Base-by-base conservation (phyloP, 1,284 basidiomycete genomes). In the Vanrija sp. region DNA sequence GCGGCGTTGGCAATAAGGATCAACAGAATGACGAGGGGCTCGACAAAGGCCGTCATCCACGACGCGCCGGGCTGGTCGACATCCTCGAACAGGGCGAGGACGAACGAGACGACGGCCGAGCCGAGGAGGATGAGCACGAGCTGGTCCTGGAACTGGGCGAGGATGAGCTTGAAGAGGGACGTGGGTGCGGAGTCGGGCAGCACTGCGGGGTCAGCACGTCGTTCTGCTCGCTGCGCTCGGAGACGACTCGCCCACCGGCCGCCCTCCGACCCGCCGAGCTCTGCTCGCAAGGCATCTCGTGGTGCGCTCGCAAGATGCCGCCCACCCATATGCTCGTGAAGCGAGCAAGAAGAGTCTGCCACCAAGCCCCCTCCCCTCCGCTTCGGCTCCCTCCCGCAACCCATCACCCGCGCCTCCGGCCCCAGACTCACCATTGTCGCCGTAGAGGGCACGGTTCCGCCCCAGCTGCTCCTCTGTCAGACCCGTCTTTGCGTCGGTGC, bases 61-160 rank as follows among this genome's bases (percentile, higher is more conserved):
- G 85, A 83, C 59, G 83, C 81, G 54, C 84, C 82, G n/a, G 79
- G 81, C 53, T 75, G 72, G 1, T 62, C 49, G 12, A 84, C 80
- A 59, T 85, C 84, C 71, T 97, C 93, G 55, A 96, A 80, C 37
- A 94, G 76, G 9, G 93, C 93, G 27, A 97, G 81, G 12, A 92
- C 79, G 71, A 96, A 93, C 2, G 92, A 96, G 58, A 96, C 82
- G 46, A 89, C 84, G 15, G 93, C 93, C 6, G 91, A 95, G 3
- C 83, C 90, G 41, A 97, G 85, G 23, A 97, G 83, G 69, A 97
- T 96, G 57, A 97, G 84, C 20, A 95, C 93, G 22, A 97, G 84
- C 76, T 94, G 90, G 77, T 97, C 93, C 79, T 96, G 88, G 82
- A 98, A 98, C 78, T 98, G 95, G 64, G 95, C 93, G 19, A 98